Evolutionary conservation across 768 basidiomycete genomes (phyloP).

Genomic region (Lyophyllum atratum): DNA sequence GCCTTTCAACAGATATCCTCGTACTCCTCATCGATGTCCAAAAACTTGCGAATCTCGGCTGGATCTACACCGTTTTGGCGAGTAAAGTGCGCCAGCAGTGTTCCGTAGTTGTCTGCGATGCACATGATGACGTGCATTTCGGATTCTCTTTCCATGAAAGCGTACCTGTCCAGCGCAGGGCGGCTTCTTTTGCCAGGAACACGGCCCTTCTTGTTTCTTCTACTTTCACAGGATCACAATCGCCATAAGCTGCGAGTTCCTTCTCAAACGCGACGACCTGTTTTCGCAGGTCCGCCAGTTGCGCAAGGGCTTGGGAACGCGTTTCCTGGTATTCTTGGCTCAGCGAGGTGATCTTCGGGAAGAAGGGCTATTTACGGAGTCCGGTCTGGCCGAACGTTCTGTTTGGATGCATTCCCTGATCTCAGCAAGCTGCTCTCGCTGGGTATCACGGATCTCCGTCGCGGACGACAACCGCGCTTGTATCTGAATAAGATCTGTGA

Average conservation of each 20-base stretch:
- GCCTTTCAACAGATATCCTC: slow-evolving; percentile 61
- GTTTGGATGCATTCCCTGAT: slow-evolving; percentile 44
- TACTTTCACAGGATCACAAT: slow-evolving; percentile 81
- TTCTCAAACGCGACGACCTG: slow-evolving; percentile 53
- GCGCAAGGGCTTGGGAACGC: slow-evolving; percentile 54
- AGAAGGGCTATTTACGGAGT: slow-evolving; percentile 47
- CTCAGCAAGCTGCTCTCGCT: slow-evolving; percentile 52
- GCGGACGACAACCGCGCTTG: slow-evolving; percentile 54
- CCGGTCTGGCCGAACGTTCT: slow-evolving; percentile 56
- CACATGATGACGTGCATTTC: neutral
- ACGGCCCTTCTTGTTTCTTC: slow-evolving; percentile 76
- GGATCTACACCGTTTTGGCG: slow-evolving; percentile 58
- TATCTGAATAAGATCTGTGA: slow-evolving; percentile 39
- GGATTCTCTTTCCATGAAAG: slow-evolving; percentile 5
- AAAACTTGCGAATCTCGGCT: slow-evolving; percentile 65
- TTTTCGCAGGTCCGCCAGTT: slow-evolving; percentile 48
- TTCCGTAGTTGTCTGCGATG: slow-evolving; percentile 65
- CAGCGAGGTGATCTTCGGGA: slow-evolving; percentile 4
- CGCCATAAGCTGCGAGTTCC: slow-evolving; percentile 78
- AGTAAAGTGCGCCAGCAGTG: slow-evolving; percentile 65
- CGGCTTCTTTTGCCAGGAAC: slow-evolving; percentile 80
- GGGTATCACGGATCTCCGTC: slow-evolving; percentile 44
- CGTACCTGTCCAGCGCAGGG: slow-evolving; percentile 87
- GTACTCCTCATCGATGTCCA: slow-evolving; percentile 72
- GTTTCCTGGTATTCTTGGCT: slow-evolving; percentile 43